Conservation (phyloP, 768 basidiomycete species). For the Auricularia sp. region DNA sequence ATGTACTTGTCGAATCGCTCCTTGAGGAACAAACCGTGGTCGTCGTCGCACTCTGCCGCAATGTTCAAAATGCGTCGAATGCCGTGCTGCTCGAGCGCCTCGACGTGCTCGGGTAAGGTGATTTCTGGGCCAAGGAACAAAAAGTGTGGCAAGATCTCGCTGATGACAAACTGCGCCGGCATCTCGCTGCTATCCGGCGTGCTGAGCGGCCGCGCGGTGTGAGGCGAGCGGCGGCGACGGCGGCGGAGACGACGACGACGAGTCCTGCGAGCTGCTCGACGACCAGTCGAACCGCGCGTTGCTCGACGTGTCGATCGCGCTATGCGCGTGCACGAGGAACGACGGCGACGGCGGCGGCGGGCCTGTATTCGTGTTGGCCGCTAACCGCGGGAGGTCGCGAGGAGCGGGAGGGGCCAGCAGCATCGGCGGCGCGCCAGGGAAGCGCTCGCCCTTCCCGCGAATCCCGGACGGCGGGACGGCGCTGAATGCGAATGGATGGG, state of each 20-base stretch:
- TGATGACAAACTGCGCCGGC: constrained; percentile 51
- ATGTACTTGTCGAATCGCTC: constrained; percentile 74
- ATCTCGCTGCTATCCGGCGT: background rate
- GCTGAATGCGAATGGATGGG: too few relatives aligned
- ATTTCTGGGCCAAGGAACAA: constrained; percentile 87
- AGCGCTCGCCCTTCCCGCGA: background rate
- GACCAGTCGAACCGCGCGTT: background rate
- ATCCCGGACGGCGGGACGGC: too few relatives aligned
- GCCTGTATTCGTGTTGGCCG: too few relatives aligned
- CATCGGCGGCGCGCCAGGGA: background rate
- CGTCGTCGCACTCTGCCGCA: constrained; percentile 82
- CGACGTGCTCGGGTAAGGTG: constrained; percentile 61
- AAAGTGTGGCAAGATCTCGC: constrained; percentile 85
- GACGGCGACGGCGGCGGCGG: background rate
- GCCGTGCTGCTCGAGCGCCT: constrained; percentile 61
- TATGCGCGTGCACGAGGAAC: background rate
- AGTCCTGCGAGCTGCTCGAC: background rate
- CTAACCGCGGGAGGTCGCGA: background rate
- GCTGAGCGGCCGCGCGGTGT: background rate
- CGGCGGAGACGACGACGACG: background rate
- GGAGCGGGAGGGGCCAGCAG: background rate
- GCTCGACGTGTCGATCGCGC: background rate
- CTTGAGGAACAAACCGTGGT: constrained; percentile 58
- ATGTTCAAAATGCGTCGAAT: constrained; percentile 87
- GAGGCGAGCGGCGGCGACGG: background rate